Evolutionary conservation across 345 rosid species (phyloP), one percentile per base, ranked within the genome.

Genomic region (Hibiscus trionum): DNA sequence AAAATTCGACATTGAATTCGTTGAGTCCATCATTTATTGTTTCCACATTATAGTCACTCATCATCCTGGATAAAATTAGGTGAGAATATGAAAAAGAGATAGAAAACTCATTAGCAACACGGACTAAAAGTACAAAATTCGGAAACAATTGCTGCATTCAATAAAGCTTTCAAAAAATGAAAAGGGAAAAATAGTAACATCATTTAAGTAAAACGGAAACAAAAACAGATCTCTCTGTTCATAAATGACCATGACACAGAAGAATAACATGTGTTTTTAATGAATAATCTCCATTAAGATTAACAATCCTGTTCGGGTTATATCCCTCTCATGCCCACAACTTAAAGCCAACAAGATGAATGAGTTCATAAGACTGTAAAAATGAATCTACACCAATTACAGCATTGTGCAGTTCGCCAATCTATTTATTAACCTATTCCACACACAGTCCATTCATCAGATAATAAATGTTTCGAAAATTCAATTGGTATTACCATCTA

Each of bases 31-130:
- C 91, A 53, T 89, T 87, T 77, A 89, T 84, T 26, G 84, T 84
- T 85, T 89, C 91, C 79, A 87, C 91, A 61, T 71, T 76, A 83
- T 89, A 87, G 76, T 89, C 90, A 66, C 88, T 89, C 94, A 87
- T 89, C 94, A 87, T 89, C 87, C 94, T 89, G 88, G 39, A 80
- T 8, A 60, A 69, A 69, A 70, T 10, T 11, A 81, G 15, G n/a
- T 59, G 72, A 74, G 29, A 66, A 73, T 21, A 16, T 63, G 57
- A 12, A 55, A 74, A 33, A 67, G 7, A 37, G 57, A 61, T 19
- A 26, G 52, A 66, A 47, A 66, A 47, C 58, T 49, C 56, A 46
- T 46, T 24, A 24, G 21, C 37, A 56, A 56, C 60, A 8, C 11
- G 9, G 27, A 55, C 19, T 56, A 56, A 56, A 58, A 15, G 27